Evolutionary conservation across 2,329 filamentous ascomycete genomes (phyloP).

Genomic region (Xylariaceae sp.): DNA sequence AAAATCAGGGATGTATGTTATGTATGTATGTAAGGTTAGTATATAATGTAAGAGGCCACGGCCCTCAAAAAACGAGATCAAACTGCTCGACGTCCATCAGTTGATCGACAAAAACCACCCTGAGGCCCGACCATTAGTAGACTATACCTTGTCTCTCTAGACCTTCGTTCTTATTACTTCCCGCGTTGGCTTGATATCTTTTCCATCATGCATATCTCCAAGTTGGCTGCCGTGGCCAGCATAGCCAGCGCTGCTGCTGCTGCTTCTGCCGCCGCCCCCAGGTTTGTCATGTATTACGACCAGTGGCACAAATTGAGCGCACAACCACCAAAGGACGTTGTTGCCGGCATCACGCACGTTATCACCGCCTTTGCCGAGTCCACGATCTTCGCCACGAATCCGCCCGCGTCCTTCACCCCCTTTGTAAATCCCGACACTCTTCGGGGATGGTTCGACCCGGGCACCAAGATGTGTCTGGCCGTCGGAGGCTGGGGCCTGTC

Average conservation of each 20-base stretch:
- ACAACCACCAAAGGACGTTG: slow-evolving; percentile 15
- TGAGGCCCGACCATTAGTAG: too few relatives aligned
- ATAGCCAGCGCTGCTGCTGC: slow-evolving; percentile 14
- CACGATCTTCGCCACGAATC: slow-evolving; percentile 24
- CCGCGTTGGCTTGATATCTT: not conserved
- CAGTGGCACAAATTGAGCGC: slow-evolving; percentile 25
- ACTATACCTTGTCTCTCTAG: not conserved
- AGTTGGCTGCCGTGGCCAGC: slow-evolving; percentile 12
- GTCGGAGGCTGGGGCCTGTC: slow-evolving; percentile 73
- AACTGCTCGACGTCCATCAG: too few relatives aligned
- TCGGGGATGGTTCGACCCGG: slow-evolving; percentile 42
- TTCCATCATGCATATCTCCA: slow-evolving; percentile 20
- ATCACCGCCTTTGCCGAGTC: slow-evolving; percentile 27
- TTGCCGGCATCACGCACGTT: slow-evolving; percentile 28
- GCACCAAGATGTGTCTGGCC: slow-evolving; percentile 62
- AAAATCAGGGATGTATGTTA: too few relatives aligned
- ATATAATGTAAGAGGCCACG: too few relatives aligned
- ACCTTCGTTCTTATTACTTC: not conserved
- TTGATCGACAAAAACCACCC: too few relatives aligned
- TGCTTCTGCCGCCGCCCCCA: slow-evolving; percentile 14
- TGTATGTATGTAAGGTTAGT: too few relatives aligned
- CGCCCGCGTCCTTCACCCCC: slow-evolving; percentile 19
- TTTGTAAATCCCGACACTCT: slow-evolving; percentile 27
- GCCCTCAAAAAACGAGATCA: too few relatives aligned
- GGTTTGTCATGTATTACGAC: slow-evolving; percentile 27